Percentiles rank a stretch among this genome's conserved stretches.
These are phyloP conservation scores for Calonectria honghensis DNA, from an alignment of 2,329 filamentous ascomycete species.

Conservation along the genomic window DNA sequence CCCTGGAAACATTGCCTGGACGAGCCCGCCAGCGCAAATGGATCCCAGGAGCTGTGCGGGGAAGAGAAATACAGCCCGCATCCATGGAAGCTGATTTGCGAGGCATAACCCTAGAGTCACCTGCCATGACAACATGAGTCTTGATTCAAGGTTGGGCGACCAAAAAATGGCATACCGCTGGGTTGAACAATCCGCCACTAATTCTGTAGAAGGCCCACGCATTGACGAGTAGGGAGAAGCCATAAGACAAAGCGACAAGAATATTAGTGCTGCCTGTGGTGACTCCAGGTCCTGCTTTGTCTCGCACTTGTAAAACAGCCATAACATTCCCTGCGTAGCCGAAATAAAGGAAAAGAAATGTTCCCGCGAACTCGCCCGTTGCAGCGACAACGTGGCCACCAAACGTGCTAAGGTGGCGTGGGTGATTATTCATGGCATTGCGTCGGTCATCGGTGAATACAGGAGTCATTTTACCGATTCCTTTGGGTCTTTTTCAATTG, in stretches of 20 bases:
- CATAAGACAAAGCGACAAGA: not conserved
- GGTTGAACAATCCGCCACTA: conserved; percentile 4
- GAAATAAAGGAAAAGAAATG: conserved; percentile 9
- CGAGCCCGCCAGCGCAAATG: conserved; percentile 73
- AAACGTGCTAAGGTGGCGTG: conserved; percentile 8
- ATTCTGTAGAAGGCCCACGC: conserved; percentile 1
- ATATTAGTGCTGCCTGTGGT: not conserved
- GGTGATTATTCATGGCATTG: not conserved
- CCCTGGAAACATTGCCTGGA: conserved; percentile 73
- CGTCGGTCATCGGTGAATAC: not conserved
- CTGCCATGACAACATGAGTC: conserved; percentile 7
- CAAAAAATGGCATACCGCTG: not conserved
- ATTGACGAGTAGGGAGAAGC: not conserved
- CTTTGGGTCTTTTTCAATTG: not conserved
- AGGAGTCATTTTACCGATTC: not conserved
- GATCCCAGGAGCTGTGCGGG: conserved; percentile 72
- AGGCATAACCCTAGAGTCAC: conserved; percentile 50
- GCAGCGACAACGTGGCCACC: conserved; percentile 7
- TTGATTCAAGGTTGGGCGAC: not conserved
- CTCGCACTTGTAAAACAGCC: not conserved
- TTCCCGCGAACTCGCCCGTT: not conserved
- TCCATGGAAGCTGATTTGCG: conserved; percentile 46
- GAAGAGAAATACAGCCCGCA: conserved; percentile 63
- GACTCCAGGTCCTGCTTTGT: not conserved
- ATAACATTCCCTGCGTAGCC: conserved; percentile 11